Evolutionary conservation across 768 basidiomycete species (phyloP).

Genomic region (Tricholoma saponaceum): DNA sequence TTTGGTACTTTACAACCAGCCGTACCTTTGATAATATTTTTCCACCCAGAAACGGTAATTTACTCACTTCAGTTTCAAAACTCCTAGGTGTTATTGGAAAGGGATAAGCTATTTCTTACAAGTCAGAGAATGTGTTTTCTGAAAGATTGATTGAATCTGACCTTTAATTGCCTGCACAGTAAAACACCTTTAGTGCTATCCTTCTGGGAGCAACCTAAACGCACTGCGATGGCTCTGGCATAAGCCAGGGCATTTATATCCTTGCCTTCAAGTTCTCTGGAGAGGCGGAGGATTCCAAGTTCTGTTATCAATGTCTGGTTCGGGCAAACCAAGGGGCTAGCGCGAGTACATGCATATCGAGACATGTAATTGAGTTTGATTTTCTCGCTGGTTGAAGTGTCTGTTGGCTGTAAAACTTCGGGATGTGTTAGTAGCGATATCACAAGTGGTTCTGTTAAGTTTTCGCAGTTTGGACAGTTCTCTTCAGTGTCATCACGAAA

Average conservation of each 20-base stretch:
- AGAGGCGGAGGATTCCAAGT: conserved; percentile 52
- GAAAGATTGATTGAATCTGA: conserved; percentile 1
- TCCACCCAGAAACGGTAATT: conserved; percentile 45
- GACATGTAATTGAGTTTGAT: conserved; percentile 30
- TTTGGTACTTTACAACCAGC: background rate
- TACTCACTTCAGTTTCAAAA: conserved; percentile 32
- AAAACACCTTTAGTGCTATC: conserved; percentile 1
- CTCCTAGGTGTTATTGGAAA: conserved; percentile 32
- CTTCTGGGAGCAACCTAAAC: conserved; percentile 21
- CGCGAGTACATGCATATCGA: conserved; percentile 56
- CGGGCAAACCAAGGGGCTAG: conserved; percentile 61
- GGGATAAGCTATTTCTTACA: conserved; percentile 42
- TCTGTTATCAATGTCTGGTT: conserved; percentile 64
- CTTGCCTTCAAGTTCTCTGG: conserved; percentile 64
- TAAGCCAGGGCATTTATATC: conserved; percentile 68
- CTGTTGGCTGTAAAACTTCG: conserved; percentile 1
- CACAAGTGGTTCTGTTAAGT: conserved; percentile 9
- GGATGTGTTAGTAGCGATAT: conserved; percentile 1
- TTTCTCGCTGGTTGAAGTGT: conserved; percentile 8
- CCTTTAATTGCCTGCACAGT: conserved; percentile 44
- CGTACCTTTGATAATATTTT: conserved; percentile 49
- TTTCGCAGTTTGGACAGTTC: conserved; percentile 37
- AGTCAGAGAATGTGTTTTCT: background rate
- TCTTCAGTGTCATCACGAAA: conserved; percentile 43
- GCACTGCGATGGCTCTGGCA: conserved; percentile 64